Evolutionary conservation across 2,329 filamentous ascomycete species (phyloP).

Genomic region (Trichoderma breve): DNA sequence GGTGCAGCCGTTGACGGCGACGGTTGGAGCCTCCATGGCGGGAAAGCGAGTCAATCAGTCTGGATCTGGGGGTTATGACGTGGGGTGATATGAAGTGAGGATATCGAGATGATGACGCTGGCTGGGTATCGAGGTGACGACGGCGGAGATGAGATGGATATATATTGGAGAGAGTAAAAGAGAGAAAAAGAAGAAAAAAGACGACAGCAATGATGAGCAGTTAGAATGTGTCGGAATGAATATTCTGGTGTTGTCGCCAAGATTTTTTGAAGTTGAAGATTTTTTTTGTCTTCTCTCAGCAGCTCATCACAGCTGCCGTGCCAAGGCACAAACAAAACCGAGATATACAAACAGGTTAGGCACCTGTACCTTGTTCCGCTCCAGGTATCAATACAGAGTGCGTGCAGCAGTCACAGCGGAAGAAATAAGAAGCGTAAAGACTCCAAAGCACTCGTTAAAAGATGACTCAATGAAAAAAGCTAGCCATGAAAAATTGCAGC

Average conservation of each 20-base stretch:
- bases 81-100: not conserved
- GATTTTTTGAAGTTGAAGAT: not conserved
- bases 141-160: not conserved
- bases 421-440: not conserved
- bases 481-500: not conserved
- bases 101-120: not conserved
- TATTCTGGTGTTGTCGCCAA: not conserved
- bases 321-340: not conserved
- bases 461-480: not conserved
- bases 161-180: not conserved
- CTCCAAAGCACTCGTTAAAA: not conserved
- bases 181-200: not conserved
- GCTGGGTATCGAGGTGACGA: not conserved
- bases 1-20: conserved; percentile 27
- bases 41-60: not conserved
- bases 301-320: not conserved
- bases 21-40: conserved; percentile 3
- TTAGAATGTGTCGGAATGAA: not conserved
- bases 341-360: not conserved
- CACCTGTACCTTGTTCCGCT: too few relatives aligned
- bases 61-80: not conserved
- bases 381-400: too few relatives aligned
- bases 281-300: not conserved
- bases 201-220: not conserved
- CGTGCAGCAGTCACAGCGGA: not conserved